phyloP scores from a whole-genome alignment of 2,329 filamentous ascomycete genomes.

The Sphaerulina vaccinii region DNA sequence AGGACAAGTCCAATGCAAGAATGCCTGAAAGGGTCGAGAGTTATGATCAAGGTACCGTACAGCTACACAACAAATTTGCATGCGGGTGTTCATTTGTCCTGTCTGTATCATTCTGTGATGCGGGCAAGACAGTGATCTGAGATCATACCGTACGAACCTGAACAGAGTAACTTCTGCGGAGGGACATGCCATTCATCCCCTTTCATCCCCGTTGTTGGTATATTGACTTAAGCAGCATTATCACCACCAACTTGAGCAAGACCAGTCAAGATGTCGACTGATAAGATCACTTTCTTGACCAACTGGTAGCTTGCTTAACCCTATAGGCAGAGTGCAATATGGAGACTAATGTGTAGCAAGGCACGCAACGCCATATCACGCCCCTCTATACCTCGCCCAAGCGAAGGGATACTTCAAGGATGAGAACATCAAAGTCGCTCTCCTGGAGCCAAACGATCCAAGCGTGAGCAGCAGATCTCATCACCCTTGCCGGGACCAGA shows the following conservation, averaged over 20 bases:
- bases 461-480: conserved; percentile 52
- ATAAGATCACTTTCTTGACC: conserved; percentile 81
- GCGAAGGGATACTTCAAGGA: conserved; percentile 72
- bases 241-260: conserved; percentile 42
- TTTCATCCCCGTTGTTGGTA: conserved; percentile 34
- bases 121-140: conserved; percentile 54
- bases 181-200: conserved; percentile 78
- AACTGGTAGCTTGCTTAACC: conserved; percentile 63
- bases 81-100: conserved; percentile 41
- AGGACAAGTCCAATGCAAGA: conserved; percentile 12
- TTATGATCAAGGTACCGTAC: conserved; percentile 26
- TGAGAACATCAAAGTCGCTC: conserved; percentile 73
- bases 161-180: conserved; percentile 80
- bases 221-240: conserved; percentile 39
- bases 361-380: conserved; percentile 80
- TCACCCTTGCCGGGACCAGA: not conserved
- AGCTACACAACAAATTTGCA: conserved; percentile 35
- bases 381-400: conserved; percentile 73
- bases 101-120: conserved; percentile 28
- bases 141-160: conserved; percentile 80
- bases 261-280: conserved; percentile 66
- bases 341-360: conserved; percentile 43
- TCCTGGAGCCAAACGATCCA: conserved; percentile 76
- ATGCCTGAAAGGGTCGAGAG: conserved; percentile 9
- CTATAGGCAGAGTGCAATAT: conserved; percentile 7